Percentiles rank a stretch among this genome's conserved stretches.
These are phyloP conservation scores for Colletotrichum endophyticum DNA, from an alignment of 2,329 filamentous ascomycete species.

Conservation along the genomic window DNA sequence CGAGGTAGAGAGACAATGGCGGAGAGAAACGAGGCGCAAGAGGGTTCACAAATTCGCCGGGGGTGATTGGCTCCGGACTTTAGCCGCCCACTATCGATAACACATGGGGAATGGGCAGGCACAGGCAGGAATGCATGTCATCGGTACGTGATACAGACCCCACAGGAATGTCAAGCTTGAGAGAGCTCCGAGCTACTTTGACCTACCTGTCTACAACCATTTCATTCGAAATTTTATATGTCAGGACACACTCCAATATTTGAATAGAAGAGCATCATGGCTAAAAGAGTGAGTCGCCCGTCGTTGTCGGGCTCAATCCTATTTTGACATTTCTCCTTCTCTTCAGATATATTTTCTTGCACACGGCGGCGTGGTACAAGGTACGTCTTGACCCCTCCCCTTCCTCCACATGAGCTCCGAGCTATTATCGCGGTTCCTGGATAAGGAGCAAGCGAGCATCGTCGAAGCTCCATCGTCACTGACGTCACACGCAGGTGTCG, in stretches of 20 bases:
- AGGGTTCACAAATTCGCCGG: not conserved
- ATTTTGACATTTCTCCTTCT: not conserved
- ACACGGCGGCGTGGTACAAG: constrained; percentile 71
- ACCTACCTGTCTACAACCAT: not conserved
- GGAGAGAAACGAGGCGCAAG: not conserved
- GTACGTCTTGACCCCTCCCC: constrained; percentile 58
- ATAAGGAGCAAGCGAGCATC: not conserved
- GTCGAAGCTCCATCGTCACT: constrained; percentile 21
- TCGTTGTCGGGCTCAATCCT: not conserved
- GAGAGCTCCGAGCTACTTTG: constrained; percentile 18
- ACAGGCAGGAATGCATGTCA: not conserved
- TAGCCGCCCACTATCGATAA: not conserved
- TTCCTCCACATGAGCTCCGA: constrained; percentile 37
- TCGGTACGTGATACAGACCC: constrained; percentile 1
- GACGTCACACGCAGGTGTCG: constrained; percentile 51
- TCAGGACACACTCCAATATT: not conserved
- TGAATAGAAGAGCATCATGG: constrained; percentile 27
- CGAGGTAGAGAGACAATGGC: not conserved
- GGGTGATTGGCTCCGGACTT: not conserved
- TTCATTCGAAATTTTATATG: not conserved
- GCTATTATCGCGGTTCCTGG: constrained; percentile 6
- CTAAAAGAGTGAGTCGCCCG: constrained; percentile 35
- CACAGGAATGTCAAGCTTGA: not conserved
- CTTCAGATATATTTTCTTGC: constrained; percentile 67
- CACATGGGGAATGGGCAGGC: not conserved